phyloP scores from a whole-genome alignment of 164 flowering plant genomes.

The Annona cherimola region DNA sequence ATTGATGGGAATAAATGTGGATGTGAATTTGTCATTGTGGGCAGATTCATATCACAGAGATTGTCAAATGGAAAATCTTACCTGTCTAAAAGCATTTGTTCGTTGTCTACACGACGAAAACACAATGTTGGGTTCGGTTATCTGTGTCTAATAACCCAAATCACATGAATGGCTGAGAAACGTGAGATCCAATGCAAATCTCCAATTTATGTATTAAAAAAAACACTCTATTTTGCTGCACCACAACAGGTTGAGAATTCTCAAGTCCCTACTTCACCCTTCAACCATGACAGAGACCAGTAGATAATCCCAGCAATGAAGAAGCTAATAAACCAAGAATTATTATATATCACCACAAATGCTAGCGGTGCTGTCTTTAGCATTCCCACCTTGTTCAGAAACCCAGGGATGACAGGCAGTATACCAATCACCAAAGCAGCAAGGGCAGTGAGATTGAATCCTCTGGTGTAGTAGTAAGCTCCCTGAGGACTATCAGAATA shows the following conservation, averaged over 20 bases:
- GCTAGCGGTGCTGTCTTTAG: constrained; percentile 26
- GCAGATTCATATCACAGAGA: too few relatives aligned
- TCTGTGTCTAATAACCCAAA: too few relatives aligned
- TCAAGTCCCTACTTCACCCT: constrained; percentile 11
- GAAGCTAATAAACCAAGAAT: constrained; percentile 87
- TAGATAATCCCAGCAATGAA: constrained; percentile 51
- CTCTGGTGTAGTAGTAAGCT: constrained; percentile 57
- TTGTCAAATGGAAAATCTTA: too few relatives aligned
- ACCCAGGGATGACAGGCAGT: constrained; percentile 84
- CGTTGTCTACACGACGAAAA: too few relatives aligned
- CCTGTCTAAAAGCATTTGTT: too few relatives aligned
- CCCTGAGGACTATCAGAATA: constrained; percentile 53
- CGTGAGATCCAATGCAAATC: too few relatives aligned
- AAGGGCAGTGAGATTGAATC: constrained; percentile 68
- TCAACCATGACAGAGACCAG: constrained; percentile 44
- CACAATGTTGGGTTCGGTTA: too few relatives aligned
- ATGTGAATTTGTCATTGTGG: too few relatives aligned
- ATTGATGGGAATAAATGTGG: too few relatives aligned
- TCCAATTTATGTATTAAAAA: too few relatives aligned
- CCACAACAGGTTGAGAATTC: constrained; percentile 19
- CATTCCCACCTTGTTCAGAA: constrained; percentile 66
- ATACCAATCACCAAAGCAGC: constrained; percentile 56
- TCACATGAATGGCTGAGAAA: too few relatives aligned
- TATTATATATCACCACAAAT: constrained; percentile 51
- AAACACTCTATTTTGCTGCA: too few relatives aligned